Percentiles rank a stretch among this genome's conserved stretches.
Evolutionary conservation across 768 basidiomycete species (phyloP).

Genomic region (Agrocybe praecox): DNA sequence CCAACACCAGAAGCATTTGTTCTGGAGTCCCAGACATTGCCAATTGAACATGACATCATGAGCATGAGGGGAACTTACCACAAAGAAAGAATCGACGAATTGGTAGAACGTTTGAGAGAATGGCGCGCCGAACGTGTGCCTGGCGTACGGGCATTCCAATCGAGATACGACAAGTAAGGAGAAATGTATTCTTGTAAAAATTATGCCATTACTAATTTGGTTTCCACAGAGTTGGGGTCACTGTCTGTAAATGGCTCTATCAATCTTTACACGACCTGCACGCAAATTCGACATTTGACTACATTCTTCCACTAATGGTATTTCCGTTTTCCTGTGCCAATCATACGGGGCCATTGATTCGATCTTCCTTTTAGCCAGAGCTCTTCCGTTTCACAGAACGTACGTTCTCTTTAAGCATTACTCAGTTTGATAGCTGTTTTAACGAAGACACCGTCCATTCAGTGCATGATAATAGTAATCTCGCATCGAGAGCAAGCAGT

Average conservation of each 20-base stretch:
- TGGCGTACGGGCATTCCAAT: constrained; percentile 80
- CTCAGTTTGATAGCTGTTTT: not conserved
- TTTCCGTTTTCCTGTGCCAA: constrained; percentile 18
- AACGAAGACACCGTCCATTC: constrained; percentile 1
- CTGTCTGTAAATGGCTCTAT: constrained; percentile 79
- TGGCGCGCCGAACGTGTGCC: constrained; percentile 76
- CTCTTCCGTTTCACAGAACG: constrained; percentile 76
- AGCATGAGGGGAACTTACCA: constrained; percentile 69
- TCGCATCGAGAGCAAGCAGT: constrained; percentile 62
- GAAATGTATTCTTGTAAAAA: not conserved
- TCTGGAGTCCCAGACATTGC: constrained; percentile 60
- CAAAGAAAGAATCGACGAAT: constrained; percentile 54
- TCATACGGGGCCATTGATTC: constrained; percentile 5
- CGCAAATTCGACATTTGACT: constrained; percentile 77
- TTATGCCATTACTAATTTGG: constrained; percentile 4
- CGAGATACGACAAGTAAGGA: constrained; percentile 77
- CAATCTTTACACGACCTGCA: constrained; percentile 75
- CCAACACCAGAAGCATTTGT: constrained; percentile 66
- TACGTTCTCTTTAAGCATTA: constrained; percentile 26
- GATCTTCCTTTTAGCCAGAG: constrained; percentile 53
- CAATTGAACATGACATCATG: constrained; percentile 72
- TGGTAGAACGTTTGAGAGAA: constrained; percentile 62
- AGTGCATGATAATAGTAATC: constrained; percentile 79
- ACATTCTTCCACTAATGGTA: constrained; percentile 82
- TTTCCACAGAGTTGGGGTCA: constrained; percentile 56